These are phyloP conservation scores for Acer saccharum DNA, from an alignment of 345 rosid species.

Conservation along the genomic window DNA sequence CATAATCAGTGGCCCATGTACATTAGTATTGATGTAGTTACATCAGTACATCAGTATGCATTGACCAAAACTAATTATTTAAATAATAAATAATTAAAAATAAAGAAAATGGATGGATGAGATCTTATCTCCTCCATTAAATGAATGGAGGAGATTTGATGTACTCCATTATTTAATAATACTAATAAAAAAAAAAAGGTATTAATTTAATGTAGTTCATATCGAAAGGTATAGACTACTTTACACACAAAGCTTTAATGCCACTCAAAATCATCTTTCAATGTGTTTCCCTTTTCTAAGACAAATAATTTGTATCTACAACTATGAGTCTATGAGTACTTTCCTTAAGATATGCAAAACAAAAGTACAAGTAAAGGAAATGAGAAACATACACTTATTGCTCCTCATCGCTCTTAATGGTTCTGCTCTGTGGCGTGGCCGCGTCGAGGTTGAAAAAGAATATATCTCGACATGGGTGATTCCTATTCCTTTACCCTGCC, in stretches of 20 bases:
- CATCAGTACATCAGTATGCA: too few relatives aligned
- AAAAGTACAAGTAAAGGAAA: background rate
- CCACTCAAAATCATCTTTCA: background rate
- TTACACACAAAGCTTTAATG: background rate
- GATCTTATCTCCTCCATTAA: too few relatives aligned
- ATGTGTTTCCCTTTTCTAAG: background rate
- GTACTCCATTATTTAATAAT: too few relatives aligned
- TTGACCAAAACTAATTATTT: too few relatives aligned
- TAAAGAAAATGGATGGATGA: too few relatives aligned
- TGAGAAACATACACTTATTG: conserved; percentile 3
- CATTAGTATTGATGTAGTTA: too few relatives aligned
- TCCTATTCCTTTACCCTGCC: conserved; percentile 21
- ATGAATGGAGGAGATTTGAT: too few relatives aligned
- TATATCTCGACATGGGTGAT: background rate
- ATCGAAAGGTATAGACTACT: background rate
- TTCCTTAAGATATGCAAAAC: background rate
- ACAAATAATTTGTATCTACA: background rate
- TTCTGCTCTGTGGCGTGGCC: background rate
- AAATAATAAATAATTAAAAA: too few relatives aligned
- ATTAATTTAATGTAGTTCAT: background rate
- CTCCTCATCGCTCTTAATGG: background rate
- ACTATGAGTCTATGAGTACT: background rate
- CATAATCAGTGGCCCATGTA: too few relatives aligned
- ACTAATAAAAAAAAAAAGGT: background rate
- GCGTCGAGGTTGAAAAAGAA: background rate